Percentiles rank a stretch among this genome's conserved stretches.
Conservation (phyloP, 805 yeast species). For the Metschnikowia cubensis region DNA sequence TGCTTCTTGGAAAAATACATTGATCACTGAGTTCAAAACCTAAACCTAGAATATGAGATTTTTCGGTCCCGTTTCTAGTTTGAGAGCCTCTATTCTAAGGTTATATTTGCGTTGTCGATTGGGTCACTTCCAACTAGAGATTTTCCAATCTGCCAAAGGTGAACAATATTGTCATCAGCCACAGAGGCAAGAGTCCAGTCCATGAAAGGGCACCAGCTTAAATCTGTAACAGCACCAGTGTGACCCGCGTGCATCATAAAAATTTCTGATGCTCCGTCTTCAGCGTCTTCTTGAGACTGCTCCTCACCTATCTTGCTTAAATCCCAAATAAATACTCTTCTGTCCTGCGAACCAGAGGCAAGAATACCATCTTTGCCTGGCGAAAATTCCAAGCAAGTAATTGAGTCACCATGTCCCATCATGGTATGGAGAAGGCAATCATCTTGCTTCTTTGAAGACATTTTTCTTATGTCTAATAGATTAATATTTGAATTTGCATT, state of each 20-base stretch:
- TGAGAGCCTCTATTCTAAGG: slow-evolving; percentile 22
- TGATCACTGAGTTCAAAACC: not conserved
- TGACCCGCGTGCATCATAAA: slow-evolving; percentile 94
- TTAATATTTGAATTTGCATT: slow-evolving; percentile 64
- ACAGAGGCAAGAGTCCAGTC: slow-evolving; percentile 76
- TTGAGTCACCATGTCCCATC: slow-evolving; percentile 74
- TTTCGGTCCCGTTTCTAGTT: not conserved
- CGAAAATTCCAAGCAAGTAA: slow-evolving; percentile 73
- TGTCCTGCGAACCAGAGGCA: slow-evolving; percentile 73
- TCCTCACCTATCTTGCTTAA: slow-evolving; percentile 75
- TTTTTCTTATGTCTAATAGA: slow-evolving; percentile 58
- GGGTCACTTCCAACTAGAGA: slow-evolving; percentile 22
- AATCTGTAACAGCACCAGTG: slow-evolving; percentile 69
- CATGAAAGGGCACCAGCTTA: slow-evolving; percentile 63
- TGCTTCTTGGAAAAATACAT: not conserved
- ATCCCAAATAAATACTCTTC: slow-evolving; percentile 81
- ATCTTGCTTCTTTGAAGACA: slow-evolving; percentile 14
- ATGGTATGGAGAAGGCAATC: slow-evolving; percentile 56
- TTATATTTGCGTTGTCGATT: slow-evolving; percentile 14
- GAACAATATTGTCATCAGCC: slow-evolving; percentile 59
- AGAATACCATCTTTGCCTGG: slow-evolving; percentile 73
- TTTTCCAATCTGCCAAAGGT: slow-evolving; percentile 49
- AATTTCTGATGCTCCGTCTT: slow-evolving; percentile 85
- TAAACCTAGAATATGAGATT: not conserved
- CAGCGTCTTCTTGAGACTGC: slow-evolving; percentile 81